Evolutionary conservation across 139 green algal genomes (phyloP), one percentile per base, ranked within the genome.

Genomic region (Volvox reticuliferus): DNA sequence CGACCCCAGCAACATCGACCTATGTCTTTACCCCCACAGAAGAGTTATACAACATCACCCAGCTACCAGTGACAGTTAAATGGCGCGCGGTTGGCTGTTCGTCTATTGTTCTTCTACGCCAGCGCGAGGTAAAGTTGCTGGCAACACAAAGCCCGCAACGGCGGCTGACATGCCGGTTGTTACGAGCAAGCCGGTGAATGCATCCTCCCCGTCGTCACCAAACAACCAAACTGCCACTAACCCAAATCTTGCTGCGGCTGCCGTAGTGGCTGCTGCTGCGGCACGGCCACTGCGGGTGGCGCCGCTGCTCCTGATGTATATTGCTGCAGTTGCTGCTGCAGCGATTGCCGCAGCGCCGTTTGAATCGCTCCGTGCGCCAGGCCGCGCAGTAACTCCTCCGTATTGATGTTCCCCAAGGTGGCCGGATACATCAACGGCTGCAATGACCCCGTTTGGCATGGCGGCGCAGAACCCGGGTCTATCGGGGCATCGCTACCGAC

Each of bases 341-440:
- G 82, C 35, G 44, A 55, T 55, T 82, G 85, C 44, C 85, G 12
- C 37, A 89, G 68, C 44, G 79, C 69, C 0, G 85, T 55, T n/a
- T 71, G 24, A 55, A 90, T 75, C 17, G 61, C 76, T 1, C 87
- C 87, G 16, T 33, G 76, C 0, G 87, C 76, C 87, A 91, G 61
- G 73, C 6, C 22, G 33, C 19, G 16, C 76, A 91, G 55, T 9
- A 91, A 33, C 24, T 91, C 76, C 32, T 86, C 76, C 3, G 20
- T 36, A 26, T 21, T 30, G 33, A 86, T 24, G 18, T 13, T 9
- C 28, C 75, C 87, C 1, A 22, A 13, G 76, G 85, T 86, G 30
- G 84, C 86, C 33, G 44, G 24, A 55, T 79, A 30, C 14, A 91
- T 32, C 61, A 91, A 55, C 1, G 62, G 55, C 87, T 86, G 87